A percentile compares a stretch with the other conserved stretches of the same genome.
phyloP scores from a whole-genome alignment of 305 asterid species.

The Fraxinus sp. region DNA sequence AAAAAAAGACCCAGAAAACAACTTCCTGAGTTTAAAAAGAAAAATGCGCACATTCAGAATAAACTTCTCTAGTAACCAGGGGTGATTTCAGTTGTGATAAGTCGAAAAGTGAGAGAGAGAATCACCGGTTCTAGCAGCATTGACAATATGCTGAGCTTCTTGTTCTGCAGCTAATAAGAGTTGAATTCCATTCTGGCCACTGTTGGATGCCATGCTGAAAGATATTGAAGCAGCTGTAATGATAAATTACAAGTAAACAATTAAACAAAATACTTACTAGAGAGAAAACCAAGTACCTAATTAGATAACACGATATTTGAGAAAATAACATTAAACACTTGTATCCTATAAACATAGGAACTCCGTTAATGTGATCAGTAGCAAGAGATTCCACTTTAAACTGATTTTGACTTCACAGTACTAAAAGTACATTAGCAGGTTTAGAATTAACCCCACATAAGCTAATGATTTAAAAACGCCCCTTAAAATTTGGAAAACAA shows the following conservation, averaged over 20 bases:
- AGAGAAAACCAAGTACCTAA: not conserved
- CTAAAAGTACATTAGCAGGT: not conserved
- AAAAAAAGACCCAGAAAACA: not conserved
- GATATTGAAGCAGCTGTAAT: conserved; percentile 27
- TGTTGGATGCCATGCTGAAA: conserved; percentile 50
- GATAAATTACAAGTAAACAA: conserved; percentile 1
- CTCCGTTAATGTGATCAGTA: not conserved
- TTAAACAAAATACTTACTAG: conserved; percentile 5
- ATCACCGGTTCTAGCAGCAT: conserved; percentile 67
- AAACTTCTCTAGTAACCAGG: not conserved
- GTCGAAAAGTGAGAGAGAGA: conserved; percentile 5
- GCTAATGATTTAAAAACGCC: not conserved
- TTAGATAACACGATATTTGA: conserved; percentile 13
- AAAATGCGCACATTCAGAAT: not conserved
- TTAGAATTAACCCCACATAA: not conserved
- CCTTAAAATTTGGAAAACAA: not conserved
- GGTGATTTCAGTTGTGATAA: not conserved
- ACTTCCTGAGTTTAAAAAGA: not conserved
- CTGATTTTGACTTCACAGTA: not conserved
- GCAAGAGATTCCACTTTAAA: not conserved
- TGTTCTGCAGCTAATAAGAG: conserved; percentile 68
- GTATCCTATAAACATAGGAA: not conserved
- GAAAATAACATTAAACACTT: not conserved
- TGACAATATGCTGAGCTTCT: conserved; percentile 74
- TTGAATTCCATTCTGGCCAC: conserved; percentile 66